Evolutionary conservation across 2,329 filamentous ascomycete genomes (phyloP).

Genomic region (Trichoderma simmonsii): DNA sequence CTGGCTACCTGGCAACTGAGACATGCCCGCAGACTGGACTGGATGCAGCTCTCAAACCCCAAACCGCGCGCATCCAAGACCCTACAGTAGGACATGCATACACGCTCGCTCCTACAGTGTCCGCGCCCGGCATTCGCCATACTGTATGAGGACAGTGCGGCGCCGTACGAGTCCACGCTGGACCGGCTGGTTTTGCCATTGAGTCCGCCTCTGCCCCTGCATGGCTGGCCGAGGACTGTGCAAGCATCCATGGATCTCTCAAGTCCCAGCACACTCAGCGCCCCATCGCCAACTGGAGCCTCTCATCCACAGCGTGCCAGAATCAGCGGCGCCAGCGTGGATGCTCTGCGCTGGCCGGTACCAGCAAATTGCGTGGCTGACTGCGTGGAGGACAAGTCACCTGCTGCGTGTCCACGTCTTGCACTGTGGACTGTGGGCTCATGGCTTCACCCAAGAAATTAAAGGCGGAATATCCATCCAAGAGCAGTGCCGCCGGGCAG

Average conservation of each 20-base stretch:
- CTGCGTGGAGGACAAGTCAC: conserved; percentile 16
- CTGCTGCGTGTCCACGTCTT: not conserved
- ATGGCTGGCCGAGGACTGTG: not conserved
- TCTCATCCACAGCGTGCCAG: not conserved
- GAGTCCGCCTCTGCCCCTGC: not conserved
- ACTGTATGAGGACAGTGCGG: not conserved
- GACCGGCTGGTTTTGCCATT: not conserved
- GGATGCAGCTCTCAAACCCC: not conserved
- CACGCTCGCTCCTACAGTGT: not conserved
- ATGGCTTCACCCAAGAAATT: not conserved
- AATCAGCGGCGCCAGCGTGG: not conserved
- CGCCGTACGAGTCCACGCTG: not conserved
- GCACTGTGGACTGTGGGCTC: not conserved
- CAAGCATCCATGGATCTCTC: not conserved
- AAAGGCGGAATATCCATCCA: not conserved
- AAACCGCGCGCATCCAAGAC: conserved; percentile 2
- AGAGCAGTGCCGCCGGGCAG: not conserved
- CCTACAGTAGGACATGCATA: not conserved
- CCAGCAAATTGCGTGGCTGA: conserved; percentile 17
- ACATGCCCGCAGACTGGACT: not conserved
- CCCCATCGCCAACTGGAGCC: not conserved
- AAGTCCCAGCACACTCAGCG: not conserved
- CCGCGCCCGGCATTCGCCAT: not conserved
- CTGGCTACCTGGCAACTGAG: not conserved
- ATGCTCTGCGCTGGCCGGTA: conserved; percentile 16